These are phyloP conservation scores for Eucalyptus pumila DNA, from an alignment of 345 rosid genomes.

Conservation along the genomic window DNA sequence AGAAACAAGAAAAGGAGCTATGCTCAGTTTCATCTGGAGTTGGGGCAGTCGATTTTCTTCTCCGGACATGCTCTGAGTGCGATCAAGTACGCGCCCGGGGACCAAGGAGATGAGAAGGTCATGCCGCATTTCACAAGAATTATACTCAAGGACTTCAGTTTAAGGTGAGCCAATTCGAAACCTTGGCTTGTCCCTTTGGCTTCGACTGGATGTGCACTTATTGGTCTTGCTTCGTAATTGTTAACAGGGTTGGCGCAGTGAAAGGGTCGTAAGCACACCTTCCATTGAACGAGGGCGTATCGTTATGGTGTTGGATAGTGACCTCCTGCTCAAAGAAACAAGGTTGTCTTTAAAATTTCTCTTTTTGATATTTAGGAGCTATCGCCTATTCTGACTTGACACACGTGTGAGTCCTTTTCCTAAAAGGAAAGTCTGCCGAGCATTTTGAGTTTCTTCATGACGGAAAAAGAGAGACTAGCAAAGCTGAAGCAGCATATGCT, in stretches of 20 bases:
- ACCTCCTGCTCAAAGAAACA: conserved; percentile 46
- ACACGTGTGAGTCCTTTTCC: not conserved
- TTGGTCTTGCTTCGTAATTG: not conserved
- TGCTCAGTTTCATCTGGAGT: conserved; percentile 68
- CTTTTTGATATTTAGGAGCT: not conserved
- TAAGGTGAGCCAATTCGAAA: conserved; percentile 24
- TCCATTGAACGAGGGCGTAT: conserved; percentile 23
- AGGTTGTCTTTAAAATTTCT: conserved; percentile 21
- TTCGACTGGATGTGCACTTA: not conserved
- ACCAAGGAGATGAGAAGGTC: conserved; percentile 69
- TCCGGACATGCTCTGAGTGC: conserved; percentile 43
- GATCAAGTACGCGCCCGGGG: conserved; percentile 63
- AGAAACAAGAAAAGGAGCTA: conserved; percentile 54
- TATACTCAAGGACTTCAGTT: conserved; percentile 61
- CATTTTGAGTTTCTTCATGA: not conserved
- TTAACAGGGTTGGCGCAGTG: conserved; percentile 53
- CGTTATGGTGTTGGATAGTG: conserved; percentile 39
- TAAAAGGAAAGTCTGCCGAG: not conserved
- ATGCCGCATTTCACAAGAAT: conserved; percentile 46
- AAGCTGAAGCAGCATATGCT: not conserved
- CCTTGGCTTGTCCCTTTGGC: not conserved
- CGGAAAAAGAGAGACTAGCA: not conserved
- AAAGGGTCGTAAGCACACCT: conserved; percentile 35
- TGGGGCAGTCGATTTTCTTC: conserved; percentile 83
- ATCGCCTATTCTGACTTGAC: not conserved